Conservation (phyloP, 139 green algal genomes). For the Gonium pectorale region DNA sequence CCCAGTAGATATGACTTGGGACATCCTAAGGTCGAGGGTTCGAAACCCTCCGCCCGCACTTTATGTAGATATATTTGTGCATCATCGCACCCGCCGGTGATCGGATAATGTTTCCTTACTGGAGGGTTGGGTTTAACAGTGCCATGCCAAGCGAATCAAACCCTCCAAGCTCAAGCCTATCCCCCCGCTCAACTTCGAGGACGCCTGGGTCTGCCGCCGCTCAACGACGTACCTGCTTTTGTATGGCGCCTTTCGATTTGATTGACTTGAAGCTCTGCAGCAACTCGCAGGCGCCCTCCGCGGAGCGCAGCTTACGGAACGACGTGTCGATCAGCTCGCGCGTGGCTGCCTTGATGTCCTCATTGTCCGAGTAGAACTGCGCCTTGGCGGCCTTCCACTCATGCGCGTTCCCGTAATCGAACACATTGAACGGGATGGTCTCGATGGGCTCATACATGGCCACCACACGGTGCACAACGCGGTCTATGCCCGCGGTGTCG, state of each 20-base stretch:
- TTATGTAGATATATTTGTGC: no score
- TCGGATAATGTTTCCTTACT: no score
- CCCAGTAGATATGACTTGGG: constrained; percentile 31
- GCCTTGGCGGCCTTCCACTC: constrained; percentile 77
- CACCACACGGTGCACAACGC: constrained; percentile 78
- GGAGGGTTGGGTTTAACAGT: no score
- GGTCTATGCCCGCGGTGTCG: constrained; percentile 82
- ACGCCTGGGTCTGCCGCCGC: no score
- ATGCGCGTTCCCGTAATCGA: constrained; percentile 70
- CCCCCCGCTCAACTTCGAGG: no score
- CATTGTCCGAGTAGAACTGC: constrained; percentile 83
- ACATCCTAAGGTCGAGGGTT: constrained; percentile 38
- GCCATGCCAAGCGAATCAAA: no score
- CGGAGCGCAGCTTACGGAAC: constrained; percentile 91
- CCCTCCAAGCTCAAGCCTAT: no score
- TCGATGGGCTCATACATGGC: constrained; percentile 87
- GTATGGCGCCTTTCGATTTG: constrained; percentile 84
- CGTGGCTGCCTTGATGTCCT: constrained; percentile 69
- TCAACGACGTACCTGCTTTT: constrained; percentile 81
- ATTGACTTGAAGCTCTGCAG: constrained; percentile 93
- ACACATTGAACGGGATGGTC: constrained; percentile 77
- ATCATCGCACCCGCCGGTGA: no score
- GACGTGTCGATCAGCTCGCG: constrained; percentile 90
- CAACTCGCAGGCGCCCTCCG: constrained; percentile 91
- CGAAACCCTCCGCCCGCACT: constrained; percentile 20